These are phyloP conservation scores for Saccharomyces jurei DNA, from an alignment of 805 yeast genomes.

Conservation along the genomic window DNA sequence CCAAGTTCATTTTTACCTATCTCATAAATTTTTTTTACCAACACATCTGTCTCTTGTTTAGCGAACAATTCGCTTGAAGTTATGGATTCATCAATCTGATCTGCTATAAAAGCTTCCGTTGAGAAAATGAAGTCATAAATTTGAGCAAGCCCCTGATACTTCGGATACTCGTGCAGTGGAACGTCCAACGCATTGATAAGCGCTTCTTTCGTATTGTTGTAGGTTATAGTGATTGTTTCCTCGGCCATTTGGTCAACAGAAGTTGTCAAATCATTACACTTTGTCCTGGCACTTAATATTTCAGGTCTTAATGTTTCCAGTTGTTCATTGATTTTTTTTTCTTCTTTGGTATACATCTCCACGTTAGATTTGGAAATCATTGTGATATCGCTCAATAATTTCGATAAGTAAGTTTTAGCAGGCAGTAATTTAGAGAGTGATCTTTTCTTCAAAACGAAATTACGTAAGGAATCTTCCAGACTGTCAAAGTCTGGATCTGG, in stretches of 20 bases:
- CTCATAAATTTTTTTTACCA: constrained; percentile 53
- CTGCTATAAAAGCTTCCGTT: constrained; percentile 62
- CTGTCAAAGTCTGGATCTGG: constrained; percentile 65
- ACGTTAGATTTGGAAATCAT: constrained; percentile 57
- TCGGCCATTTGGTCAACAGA: constrained; percentile 59
- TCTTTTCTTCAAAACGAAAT: constrained; percentile 82
- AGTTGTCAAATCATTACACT: constrained; percentile 49
- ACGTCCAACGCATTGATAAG: constrained; percentile 45
- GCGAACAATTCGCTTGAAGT: constrained; percentile 61
- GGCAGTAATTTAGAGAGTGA: constrained; percentile 84
- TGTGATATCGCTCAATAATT: constrained; percentile 58
- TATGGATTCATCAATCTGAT: constrained; percentile 58
- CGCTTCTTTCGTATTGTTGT: constrained; percentile 48
- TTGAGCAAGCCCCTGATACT: constrained; percentile 53
- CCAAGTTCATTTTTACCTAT: constrained; percentile 62
- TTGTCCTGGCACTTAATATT: constrained; percentile 44
- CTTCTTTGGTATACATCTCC: constrained; percentile 43
- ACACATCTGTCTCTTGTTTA: constrained; percentile 45
- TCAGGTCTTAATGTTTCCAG: constrained; percentile 56
- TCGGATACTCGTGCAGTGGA: constrained; percentile 30
- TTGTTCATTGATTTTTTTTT: constrained; percentile 38
- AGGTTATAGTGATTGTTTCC: constrained; percentile 45
- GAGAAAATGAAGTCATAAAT: constrained; percentile 60
- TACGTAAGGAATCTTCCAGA: constrained; percentile 75
- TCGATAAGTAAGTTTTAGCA: constrained; percentile 76